Evolutionary conservation across 441 rosid genomes (phyloP).

Genomic region (Erodium chrysanthum): DNA sequence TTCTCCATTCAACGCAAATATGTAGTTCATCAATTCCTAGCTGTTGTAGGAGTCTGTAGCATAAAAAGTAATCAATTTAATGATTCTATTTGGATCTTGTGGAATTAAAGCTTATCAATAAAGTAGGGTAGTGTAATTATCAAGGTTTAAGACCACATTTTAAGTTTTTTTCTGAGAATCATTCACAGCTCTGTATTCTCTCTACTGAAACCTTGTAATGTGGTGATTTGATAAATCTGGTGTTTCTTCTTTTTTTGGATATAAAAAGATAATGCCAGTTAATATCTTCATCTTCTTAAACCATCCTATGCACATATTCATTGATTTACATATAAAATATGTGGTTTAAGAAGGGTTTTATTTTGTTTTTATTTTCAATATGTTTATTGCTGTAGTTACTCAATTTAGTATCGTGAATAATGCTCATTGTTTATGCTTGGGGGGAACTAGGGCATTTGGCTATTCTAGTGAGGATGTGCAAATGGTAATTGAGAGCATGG

Average conservation of each 20-base stretch:
- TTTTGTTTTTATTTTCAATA: background rate
- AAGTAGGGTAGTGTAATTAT: background rate
- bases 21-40: background rate
- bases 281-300: background rate
- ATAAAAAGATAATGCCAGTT: background rate
- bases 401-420: background rate
- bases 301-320: background rate
- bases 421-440: slow-evolving; percentile 16
- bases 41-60: background rate
- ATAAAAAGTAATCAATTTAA: background rate
- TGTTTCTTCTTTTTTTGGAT: background rate
- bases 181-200: background rate
- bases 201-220: background rate
- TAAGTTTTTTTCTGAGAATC: background rate
- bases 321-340: background rate
- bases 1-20: background rate
- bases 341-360: background rate
- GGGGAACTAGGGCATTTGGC: slow-evolving; percentile 74
- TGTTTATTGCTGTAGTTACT: slow-evolving; percentile 7
- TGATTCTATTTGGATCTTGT: background rate
- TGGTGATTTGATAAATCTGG: background rate
- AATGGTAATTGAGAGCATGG: slow-evolving; percentile 97
- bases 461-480: slow-evolving; percentile 99
- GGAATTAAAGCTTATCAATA: background rate
- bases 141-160: background rate